Evolutionary conservation across 2,329 filamentous ascomycete genomes (phyloP).

Genomic region (Grosmannia huntii): DNA sequence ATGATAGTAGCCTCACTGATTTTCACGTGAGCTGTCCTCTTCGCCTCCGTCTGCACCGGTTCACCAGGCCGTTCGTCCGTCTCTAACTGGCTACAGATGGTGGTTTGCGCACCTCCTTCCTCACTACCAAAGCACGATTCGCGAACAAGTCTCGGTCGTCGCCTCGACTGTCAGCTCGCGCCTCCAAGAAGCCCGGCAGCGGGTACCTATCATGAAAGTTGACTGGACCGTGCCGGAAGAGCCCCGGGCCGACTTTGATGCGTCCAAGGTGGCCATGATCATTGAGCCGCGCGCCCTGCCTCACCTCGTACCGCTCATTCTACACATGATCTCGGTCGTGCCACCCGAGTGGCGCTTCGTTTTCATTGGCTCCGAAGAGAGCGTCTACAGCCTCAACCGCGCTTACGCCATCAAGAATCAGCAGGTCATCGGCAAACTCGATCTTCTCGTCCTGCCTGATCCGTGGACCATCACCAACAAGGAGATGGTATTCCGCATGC

Average conservation of each 20-base stretch:
- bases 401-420: slow-evolving; percentile 35
- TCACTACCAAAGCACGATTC: slow-evolving; percentile 29
- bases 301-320: slow-evolving; percentile 34
- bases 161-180: slow-evolving; percentile 20
- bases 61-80: neutral
- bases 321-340: slow-evolving; percentile 39
- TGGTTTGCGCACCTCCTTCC: slow-evolving; percentile 30
- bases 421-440: slow-evolving; percentile 36
- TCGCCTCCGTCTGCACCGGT: neutral
- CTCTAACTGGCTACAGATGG: slow-evolving; percentile 25
- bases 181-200: slow-evolving; percentile 26
- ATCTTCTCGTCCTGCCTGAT: slow-evolving; percentile 33
- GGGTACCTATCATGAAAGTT: slow-evolving; percentile 26
- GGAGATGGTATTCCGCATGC: slow-evolving; percentile 33
- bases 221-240: slow-evolving; percentile 23
- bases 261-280: slow-evolving; percentile 38
- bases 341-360: slow-evolving; percentile 42
- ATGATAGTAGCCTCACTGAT: slow-evolving; percentile 22
- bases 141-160: slow-evolving; percentile 21
- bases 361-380: slow-evolving; percentile 37
- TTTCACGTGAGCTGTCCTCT: slow-evolving; percentile 22
- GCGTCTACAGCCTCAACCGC: slow-evolving; percentile 30
- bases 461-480: slow-evolving; percentile 33
- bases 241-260: slow-evolving; percentile 27
- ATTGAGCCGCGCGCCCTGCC: slow-evolving; percentile 35